phyloP scores from a whole-genome alignment of 2,329 filamentous ascomycete species.

The Epichloe bromicola region DNA sequence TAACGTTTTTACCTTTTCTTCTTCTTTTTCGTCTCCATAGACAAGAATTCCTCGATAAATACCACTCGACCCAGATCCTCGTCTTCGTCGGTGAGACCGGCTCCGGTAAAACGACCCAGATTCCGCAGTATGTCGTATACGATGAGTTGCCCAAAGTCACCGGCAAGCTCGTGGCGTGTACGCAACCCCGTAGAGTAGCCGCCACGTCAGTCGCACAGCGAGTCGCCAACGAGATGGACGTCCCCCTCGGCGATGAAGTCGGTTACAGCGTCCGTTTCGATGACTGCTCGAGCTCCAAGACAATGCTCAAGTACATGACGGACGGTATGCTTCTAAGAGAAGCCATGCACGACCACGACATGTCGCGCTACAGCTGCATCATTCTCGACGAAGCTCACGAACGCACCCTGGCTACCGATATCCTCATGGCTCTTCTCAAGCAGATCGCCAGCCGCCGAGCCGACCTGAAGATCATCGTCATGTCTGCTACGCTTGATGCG shows the following conservation, averaged over 20 bases:
- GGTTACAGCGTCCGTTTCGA: slow-evolving; percentile 99
- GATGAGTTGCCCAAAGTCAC: slow-evolving; percentile 84
- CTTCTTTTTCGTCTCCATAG: slow-evolving; percentile 25
- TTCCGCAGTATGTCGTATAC: slow-evolving; percentile 94
- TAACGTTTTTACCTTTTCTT: not conserved
- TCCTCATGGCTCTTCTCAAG: slow-evolving; percentile 92
- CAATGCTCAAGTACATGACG: slow-evolving; percentile 98
- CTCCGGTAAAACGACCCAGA: slow-evolving; percentile 98
- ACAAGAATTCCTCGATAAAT: slow-evolving; percentile 85
- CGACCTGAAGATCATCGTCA: slow-evolving; percentile 96
- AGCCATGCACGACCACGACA: slow-evolving; percentile 88
- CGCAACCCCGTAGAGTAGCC: slow-evolving; percentile 91
- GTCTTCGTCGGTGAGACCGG: slow-evolving; percentile 98
- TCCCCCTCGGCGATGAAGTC: slow-evolving; percentile 82
- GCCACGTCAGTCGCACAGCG: slow-evolving; percentile 98
- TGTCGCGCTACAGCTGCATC: slow-evolving; percentile 90
- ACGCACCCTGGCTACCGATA: slow-evolving; percentile 90
- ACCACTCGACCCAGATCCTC: slow-evolving; percentile 87
- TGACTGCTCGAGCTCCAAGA: slow-evolving; percentile 79
- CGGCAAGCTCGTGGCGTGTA: slow-evolving; percentile 89
- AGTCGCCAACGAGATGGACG: slow-evolving; percentile 94
- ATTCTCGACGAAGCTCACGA: slow-evolving; percentile 99
- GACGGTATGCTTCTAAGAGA: slow-evolving; percentile 97
- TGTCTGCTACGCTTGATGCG: slow-evolving; percentile 94
- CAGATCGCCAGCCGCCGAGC: slow-evolving; percentile 69